Evolutionary conservation across 352 stramenopile species (phyloP).

Genomic region (Peronospora destructor): DNA sequence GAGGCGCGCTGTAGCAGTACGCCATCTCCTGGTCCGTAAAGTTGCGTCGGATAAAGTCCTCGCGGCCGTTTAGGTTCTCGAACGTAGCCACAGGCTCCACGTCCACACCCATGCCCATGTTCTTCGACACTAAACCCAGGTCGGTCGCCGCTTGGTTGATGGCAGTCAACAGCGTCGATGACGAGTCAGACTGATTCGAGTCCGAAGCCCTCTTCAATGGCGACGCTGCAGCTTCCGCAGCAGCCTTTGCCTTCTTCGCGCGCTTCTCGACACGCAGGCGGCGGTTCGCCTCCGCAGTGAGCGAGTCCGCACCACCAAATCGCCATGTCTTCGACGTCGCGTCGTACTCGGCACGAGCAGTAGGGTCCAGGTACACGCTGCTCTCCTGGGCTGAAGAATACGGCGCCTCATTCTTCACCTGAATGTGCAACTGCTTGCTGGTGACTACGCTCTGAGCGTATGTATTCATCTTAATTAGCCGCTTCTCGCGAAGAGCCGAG

Average conservation of each 20-base stretch:
- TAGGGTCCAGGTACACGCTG: constrained; percentile 81
- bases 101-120: constrained; percentile 71
- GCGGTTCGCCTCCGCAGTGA: constrained; percentile 29
- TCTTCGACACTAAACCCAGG: constrained; percentile 43
- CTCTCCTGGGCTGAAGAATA: constrained; percentile 78
- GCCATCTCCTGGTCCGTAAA: constrained; percentile 84
- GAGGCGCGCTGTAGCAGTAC: constrained; percentile 75
- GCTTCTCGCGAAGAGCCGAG: constrained; percentile 46
- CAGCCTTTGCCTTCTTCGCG: constrained; percentile 41
- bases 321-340: constrained; percentile 55
- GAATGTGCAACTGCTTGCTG: constrained; percentile 66
- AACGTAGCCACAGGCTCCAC: constrained; percentile 83
- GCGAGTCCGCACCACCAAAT: constrained; percentile 45
- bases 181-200: constrained; percentile 20
- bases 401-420: constrained; percentile 76
- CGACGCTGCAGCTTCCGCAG: constrained; percentile 8
- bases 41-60: constrained; percentile 83
- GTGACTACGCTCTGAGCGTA: constrained; percentile 71
- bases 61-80: constrained; percentile 62
- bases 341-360: constrained; percentile 71
- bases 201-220: constrained; percentile 18
- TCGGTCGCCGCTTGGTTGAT: constrained; percentile 47
- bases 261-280: constrained; percentile 34
- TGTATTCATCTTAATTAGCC: constrained; percentile 64
- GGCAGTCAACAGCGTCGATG: constrained; percentile 45